A percentile compares a stretch with the other conserved stretches of the same genome.
These are phyloP conservation scores for Fraxinus anomala DNA, from an alignment of 257 asterid genomes.

Conservation along the genomic window DNA sequence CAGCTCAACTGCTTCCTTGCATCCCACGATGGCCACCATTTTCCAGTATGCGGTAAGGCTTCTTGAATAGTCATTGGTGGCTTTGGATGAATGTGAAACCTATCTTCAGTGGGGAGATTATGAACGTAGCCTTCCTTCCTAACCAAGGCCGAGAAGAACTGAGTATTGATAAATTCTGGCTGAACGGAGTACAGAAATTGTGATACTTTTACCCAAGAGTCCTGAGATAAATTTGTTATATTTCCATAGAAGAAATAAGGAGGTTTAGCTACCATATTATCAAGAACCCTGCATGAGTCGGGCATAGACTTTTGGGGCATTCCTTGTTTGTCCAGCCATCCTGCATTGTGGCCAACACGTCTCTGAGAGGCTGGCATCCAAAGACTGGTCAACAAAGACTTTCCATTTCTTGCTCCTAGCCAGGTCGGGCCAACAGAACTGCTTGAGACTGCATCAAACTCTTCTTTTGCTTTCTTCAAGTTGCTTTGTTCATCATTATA, in stretches of 20 bases:
- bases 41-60: conserved; percentile 55
- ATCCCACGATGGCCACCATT: conserved; percentile 96
- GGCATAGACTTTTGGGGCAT: conserved; percentile 43
- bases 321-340: conserved; percentile 38
- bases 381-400: conserved; percentile 30
- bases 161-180: conserved; percentile 69
- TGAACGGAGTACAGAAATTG: conserved; percentile 65
- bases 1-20: conserved; percentile 58
- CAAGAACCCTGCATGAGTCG: conserved; percentile 48
- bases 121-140: conserved; percentile 84
- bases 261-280: conserved; percentile 52
- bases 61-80: conserved; percentile 72
- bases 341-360: conserved; percentile 26
- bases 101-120: conserved; percentile 68
- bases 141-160: conserved; percentile 60
- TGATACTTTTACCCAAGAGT: conserved; percentile 74
- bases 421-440: conserved; percentile 33
- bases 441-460: conserved; percentile 41
- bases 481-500: conserved; percentile 35
- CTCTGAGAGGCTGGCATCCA: conserved; percentile 32
- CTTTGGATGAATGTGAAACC: conserved; percentile 62
- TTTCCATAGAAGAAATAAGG: conserved; percentile 84
- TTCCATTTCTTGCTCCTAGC: conserved; percentile 43
- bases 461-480: conserved; percentile 64
- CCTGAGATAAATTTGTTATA: conserved; percentile 46